Evolutionary conservation across 2,329 filamentous ascomycete genomes (phyloP).

Genomic region (Talaromyces sp.): DNA sequence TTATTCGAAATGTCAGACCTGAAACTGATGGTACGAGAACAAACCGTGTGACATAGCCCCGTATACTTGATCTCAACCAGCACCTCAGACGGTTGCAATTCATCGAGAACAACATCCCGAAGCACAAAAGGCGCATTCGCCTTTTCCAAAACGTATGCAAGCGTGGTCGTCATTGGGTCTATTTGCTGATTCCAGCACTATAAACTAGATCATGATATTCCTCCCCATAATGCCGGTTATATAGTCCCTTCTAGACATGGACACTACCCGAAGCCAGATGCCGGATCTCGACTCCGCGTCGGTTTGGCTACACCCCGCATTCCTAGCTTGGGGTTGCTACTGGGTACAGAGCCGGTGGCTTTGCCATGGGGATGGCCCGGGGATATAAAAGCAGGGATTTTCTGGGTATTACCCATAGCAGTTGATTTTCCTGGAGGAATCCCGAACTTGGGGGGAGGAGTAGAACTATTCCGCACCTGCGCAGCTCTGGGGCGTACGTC

Average conservation of each 20-base stretch:
- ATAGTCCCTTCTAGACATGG: neutral
- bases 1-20: too few species aligned
- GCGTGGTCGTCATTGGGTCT: neutral
- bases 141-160: neutral
- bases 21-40: neutral
- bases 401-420: neutral
- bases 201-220: neutral
- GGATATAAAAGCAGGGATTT: neutral
- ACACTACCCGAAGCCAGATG: slow-evolving; percentile 1
- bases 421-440: neutral
- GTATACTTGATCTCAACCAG: slow-evolving; percentile 2
- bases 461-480: neutral
- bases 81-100: neutral
- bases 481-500: neutral
- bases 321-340: neutral
- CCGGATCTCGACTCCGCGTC: slow-evolving; percentile 2
- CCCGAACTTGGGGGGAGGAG: neutral
- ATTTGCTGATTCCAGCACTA: neutral
- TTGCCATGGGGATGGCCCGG: neutral
- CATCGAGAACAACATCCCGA: slow-evolving; percentile 1
- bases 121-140: neutral
- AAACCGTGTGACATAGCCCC: slow-evolving; percentile 1
- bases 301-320: neutral
- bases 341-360: neutral
- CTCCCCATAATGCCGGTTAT: neutral